Evolutionary conservation across 768 basidiomycete species (phyloP), one percentile per base, ranked within the genome.

Genomic region (Termitomyces sp.): DNA sequence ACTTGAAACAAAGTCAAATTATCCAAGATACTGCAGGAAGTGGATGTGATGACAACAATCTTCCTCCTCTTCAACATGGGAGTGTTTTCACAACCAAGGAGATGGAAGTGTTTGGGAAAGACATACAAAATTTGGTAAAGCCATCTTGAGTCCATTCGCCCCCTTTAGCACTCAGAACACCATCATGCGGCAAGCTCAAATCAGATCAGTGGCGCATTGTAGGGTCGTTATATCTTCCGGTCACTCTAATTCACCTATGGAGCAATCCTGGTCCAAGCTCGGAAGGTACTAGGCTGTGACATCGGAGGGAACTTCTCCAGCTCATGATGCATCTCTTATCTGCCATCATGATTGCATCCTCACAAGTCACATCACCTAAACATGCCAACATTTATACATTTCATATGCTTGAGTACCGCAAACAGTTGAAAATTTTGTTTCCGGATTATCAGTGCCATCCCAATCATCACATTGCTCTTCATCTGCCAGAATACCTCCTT

Each of bases 381-480:
- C 49, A 59, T 43, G 29, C 45, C 29, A 15, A 15, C n/a, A 36
- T 0, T 10, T 59, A 59, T 15, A 12, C 14, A 14, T 29, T n/a
- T 25, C 38, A 48, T 15, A 50, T 59, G 38, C 25, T 29, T 20
- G 40, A 59, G 14, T 59, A 59, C 17, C 17, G 49, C 5, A 50
- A 59, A 20, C 45, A 51, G 50, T 25, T 59, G 29, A 36, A 38
- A 40, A n/a, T 5, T 2, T 25, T 59, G 0, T 81, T 71, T 59
- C 71, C 69, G 0, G 63, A 66, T 15, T 60, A 63, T 8, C 42
- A 56, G 1, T 55, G 79, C n/a, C 62, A 60, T 1, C 72, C 75
- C 0, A 77, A 77, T 50, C 77, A 81, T 10, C 81, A 81, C 60
- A 59, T 77, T 2, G 60, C 76, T 0, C 61, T 82, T 15, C 80